phyloP scores from a whole-genome alignment of 305 asterid species.

The Rubia peregrina region DNA sequence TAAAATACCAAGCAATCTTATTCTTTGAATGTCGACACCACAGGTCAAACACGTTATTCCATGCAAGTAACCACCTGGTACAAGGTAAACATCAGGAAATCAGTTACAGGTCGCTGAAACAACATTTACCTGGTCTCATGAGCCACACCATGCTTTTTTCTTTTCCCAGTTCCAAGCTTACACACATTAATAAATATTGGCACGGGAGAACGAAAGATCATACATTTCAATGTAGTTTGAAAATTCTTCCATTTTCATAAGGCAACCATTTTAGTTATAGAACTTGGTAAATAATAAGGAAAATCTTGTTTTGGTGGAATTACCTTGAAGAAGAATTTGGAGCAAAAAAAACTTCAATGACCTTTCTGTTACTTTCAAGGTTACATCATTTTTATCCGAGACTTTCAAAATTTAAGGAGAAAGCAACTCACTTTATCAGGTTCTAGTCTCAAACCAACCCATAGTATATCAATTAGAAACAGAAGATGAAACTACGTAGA shows the following conservation, averaged over 20 bases:
- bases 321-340: slow-evolving; percentile 88
- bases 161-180: not conserved
- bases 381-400: slow-evolving; percentile 43
- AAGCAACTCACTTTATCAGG: not conserved
- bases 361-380: slow-evolving; percentile 53
- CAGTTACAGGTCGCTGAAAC: not conserved
- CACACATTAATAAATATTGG: not conserved
- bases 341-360: slow-evolving; percentile 58
- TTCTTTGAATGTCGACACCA: slow-evolving; percentile 69
- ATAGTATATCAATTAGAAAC: not conserved
- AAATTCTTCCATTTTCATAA: not conserved
- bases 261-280: not conserved
- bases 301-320: not conserved
- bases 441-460: not conserved
- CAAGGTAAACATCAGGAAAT: not conserved
- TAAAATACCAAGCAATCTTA: slow-evolving; percentile 68
- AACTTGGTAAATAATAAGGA: not conserved
- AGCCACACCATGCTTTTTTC: not conserved
- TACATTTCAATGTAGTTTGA: no score
- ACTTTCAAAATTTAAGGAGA: slow-evolving; percentile 22
- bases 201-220: not conserved
- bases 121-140: not conserved
- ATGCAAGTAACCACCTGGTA: slow-evolving; percentile 81
- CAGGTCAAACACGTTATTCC: slow-evolving; percentile 72
- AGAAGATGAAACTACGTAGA: no score